Percentiles rank a stretch among this genome's conserved stretches.
Evolutionary conservation across 768 basidiomycete genomes (phyloP).

Genomic region (Tremella mesenterica): DNA sequence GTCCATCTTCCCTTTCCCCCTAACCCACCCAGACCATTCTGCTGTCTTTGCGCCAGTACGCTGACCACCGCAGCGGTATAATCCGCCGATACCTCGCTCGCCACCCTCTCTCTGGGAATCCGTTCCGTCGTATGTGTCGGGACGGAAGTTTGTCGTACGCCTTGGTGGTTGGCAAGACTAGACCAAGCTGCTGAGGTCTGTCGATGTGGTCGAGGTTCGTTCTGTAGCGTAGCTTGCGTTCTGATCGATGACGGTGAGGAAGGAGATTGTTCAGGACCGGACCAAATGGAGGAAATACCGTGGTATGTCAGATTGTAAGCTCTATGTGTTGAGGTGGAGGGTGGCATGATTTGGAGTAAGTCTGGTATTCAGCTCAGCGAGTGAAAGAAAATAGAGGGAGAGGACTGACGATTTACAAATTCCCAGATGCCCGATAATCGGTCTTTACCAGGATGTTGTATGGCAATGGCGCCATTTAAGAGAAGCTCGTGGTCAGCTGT

Average conservation of each 20-base stretch:
- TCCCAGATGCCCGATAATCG: constrained; percentile 33
- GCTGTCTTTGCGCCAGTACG: neutral
- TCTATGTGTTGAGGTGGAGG: constrained; percentile 14
- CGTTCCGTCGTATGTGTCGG: neutral
- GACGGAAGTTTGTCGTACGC: neutral
- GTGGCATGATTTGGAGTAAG: constrained; percentile 30
- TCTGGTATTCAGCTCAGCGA: constrained; percentile 13
- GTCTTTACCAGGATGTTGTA: constrained; percentile 24
- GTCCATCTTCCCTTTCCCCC: no score
- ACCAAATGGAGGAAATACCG: constrained; percentile 39
- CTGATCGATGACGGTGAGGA: constrained; percentile 6
- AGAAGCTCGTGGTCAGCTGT: constrained; percentile 23
- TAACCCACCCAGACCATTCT: neutral
- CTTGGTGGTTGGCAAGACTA: neutral
- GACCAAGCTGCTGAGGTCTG: constrained; percentile 21
- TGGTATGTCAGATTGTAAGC: constrained; percentile 32
- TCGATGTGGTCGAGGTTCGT: constrained; percentile 11
- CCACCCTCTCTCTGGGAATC: neutral
- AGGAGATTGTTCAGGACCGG: neutral
- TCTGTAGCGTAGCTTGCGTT: constrained; percentile 2
- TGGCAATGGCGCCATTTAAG: constrained; percentile 35
- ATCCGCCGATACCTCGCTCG: neutral
- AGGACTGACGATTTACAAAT: constrained; percentile 32
- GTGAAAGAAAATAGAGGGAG: neutral
- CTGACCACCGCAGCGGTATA: neutral